A percentile compares a stretch with the other conserved stretches of the same genome.
Conservation (phyloP, 495 filamentous ascomycete species). For the Talaromyces adpressus region DNA sequence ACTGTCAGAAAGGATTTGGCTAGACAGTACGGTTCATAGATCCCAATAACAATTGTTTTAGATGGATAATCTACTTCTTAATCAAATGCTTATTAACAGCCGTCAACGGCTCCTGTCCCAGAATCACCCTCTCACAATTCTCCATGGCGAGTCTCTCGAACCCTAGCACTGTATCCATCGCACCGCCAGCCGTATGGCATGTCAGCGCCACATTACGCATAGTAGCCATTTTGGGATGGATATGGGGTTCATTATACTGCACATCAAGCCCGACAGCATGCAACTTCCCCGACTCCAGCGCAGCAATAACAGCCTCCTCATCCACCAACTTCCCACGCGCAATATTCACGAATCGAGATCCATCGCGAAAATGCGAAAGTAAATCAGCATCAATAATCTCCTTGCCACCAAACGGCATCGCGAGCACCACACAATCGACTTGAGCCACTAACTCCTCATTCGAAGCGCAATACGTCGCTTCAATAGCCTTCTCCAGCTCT, state of each 20-base stretch:
- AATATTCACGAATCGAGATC: constrained; percentile 61
- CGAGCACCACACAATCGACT: constrained; percentile 58
- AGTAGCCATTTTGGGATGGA: neutral
- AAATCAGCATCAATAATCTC: constrained; percentile 45
- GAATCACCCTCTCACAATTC: neutral
- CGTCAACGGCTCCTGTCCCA: neutral
- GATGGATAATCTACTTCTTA: neutral
- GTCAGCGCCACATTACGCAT: constrained; percentile 26
- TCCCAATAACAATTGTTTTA: neutral
- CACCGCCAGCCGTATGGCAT: neutral
- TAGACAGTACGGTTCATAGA: neutral
- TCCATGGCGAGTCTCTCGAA: neutral
- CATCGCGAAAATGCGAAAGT: constrained; percentile 46
- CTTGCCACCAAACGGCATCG: constrained; percentile 54
- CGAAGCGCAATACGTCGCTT: neutral
- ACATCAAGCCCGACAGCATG: constrained; percentile 60
- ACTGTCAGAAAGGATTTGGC: constrained; percentile 11
- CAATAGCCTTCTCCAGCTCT: neutral
- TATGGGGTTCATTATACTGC: neutral
- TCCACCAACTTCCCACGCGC: constrained; percentile 63
- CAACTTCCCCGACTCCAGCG: constrained; percentile 48
- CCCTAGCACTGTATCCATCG: neutral
- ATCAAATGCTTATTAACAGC: neutral
- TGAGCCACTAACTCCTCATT: neutral
- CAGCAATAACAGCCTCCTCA: constrained; percentile 58